These are phyloP conservation scores for Cyberlindnera euphorbiiphila DNA, from an alignment of 805 yeast genomes.

Conservation along the genomic window DNA sequence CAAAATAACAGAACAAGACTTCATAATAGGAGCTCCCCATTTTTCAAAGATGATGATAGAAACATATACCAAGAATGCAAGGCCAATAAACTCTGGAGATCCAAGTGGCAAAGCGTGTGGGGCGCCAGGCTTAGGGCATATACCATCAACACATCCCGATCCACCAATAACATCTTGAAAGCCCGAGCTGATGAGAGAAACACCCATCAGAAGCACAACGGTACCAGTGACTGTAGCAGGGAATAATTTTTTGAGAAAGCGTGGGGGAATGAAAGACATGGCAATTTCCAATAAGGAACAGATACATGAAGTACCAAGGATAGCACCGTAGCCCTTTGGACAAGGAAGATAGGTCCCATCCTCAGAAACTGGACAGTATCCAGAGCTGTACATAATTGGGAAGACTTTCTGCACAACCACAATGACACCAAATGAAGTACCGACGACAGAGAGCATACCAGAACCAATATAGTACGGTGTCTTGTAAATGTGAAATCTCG, in stretches of 20 bases:
- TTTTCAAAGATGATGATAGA: slow-evolving; percentile 73
- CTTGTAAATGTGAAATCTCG: slow-evolving; percentile 70
- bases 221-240: slow-evolving; percentile 94
- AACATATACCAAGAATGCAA: slow-evolving; percentile 78
- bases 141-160: slow-evolving; percentile 51
- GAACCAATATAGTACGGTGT: slow-evolving; percentile 86
- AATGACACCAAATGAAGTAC: slow-evolving; percentile 86
- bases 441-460: slow-evolving; percentile 84
- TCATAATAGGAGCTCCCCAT: slow-evolving; percentile 94
- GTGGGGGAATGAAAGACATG: slow-evolving; percentile 76
- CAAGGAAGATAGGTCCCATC: slow-evolving; percentile 74
- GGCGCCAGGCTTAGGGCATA: slow-evolving; percentile 49
- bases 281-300: slow-evolving; percentile 72
- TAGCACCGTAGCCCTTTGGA: slow-evolving; percentile 85
- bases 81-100: slow-evolving; percentile 81
- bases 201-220: slow-evolving; percentile 82
- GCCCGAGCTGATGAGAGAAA: slow-evolving; percentile 64
- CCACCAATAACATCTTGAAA: slow-evolving; percentile 90
- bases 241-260: slow-evolving; percentile 63
- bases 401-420: slow-evolving; percentile 72
- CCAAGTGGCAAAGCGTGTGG: slow-evolving; percentile 73
- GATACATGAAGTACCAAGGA: slow-evolving; percentile 71
- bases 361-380: slow-evolving; percentile 57
- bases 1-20: slow-evolving; percentile 84
- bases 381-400: slow-evolving; percentile 74